These are phyloP conservation scores for Kodamaea anthophila DNA, from an alignment of 1,139 yeast species.

Conservation along the genomic window DNA sequence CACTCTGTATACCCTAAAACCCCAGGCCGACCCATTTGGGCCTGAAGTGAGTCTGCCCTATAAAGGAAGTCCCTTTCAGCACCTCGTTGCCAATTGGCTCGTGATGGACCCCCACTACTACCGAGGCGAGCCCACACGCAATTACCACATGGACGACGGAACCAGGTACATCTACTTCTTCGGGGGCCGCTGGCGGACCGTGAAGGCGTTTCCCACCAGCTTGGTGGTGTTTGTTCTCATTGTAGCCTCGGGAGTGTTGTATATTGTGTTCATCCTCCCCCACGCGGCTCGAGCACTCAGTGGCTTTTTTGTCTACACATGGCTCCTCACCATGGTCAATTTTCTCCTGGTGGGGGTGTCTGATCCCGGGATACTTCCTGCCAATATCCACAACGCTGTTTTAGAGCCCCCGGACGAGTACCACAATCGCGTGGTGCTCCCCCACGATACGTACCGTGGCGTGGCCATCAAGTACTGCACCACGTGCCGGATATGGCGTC, in stretches of 20 bases:
- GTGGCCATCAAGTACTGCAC: constrained; percentile 43
- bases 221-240: constrained; percentile 26
- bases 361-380: constrained; percentile 73
- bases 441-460: constrained; percentile 21
- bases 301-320: constrained; percentile 51
- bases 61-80: constrained; percentile 9
- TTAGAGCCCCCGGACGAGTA: constrained; percentile 69
- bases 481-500: constrained; percentile 45
- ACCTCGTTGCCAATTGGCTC: constrained; percentile 37
- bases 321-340: constrained; percentile 43
- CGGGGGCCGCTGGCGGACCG: constrained; percentile 58
- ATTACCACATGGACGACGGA: constrained; percentile 33
- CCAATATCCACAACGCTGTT: constrained; percentile 49
- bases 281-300: constrained; percentile 55
- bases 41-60: no score
- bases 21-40: no score
- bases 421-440: constrained; percentile 50
- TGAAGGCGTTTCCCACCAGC: constrained; percentile 19
- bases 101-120: constrained; percentile 34
- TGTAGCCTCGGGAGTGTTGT: constrained; percentile 46
- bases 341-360: constrained; percentile 50
- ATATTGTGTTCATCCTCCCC: constrained; percentile 23
- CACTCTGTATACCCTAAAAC: no score
- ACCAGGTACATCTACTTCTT: constrained; percentile 41
- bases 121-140: constrained; percentile 12